phyloP scores from a whole-genome alignment of 2,329 filamentous ascomycete species.

The Alternaria conjuncta region DNA sequence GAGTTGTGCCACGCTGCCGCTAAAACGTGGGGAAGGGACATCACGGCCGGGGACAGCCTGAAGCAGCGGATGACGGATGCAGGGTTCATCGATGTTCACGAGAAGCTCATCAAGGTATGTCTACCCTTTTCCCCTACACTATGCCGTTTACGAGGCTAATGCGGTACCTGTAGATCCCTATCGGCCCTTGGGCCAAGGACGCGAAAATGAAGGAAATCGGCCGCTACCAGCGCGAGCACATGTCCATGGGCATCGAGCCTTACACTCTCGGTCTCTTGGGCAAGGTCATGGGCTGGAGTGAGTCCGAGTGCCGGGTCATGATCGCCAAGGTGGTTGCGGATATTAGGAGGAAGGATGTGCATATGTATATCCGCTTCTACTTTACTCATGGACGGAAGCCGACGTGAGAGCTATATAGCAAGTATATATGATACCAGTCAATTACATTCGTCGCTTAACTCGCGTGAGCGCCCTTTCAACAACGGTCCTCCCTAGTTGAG shows the following conservation, averaged over 20 bases:
- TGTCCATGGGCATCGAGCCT: conserved; percentile 45
- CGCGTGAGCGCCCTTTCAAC: conserved; percentile 45
- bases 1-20: conserved; percentile 37
- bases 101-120: conserved; percentile 44
- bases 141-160: conserved; percentile 2
- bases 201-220: conserved; percentile 59
- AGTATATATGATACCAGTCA: conserved; percentile 5
- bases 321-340: conserved; percentile 43
- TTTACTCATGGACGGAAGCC: conserved; percentile 44
- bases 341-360: conserved; percentile 35
- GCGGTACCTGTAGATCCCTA: conserved; percentile 30
- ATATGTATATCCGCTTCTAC: conserved; percentile 44
- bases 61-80: conserved; percentile 37
- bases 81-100: conserved; percentile 43
- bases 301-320: conserved; percentile 42
- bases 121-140: not conserved
- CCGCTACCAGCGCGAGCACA: conserved; percentile 48
- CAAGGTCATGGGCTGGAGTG: conserved; percentile 45
- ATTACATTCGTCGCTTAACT: conserved; percentile 47
- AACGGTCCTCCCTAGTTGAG: conserved; percentile 42
- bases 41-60: conserved; percentile 29
- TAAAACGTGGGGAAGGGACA: conserved; percentile 33
- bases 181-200: conserved; percentile 56
- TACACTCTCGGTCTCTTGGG: conserved; percentile 46
- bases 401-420: not conserved